Conservation (phyloP, 257 asterid species). For the Agastache rugosa region DNA sequence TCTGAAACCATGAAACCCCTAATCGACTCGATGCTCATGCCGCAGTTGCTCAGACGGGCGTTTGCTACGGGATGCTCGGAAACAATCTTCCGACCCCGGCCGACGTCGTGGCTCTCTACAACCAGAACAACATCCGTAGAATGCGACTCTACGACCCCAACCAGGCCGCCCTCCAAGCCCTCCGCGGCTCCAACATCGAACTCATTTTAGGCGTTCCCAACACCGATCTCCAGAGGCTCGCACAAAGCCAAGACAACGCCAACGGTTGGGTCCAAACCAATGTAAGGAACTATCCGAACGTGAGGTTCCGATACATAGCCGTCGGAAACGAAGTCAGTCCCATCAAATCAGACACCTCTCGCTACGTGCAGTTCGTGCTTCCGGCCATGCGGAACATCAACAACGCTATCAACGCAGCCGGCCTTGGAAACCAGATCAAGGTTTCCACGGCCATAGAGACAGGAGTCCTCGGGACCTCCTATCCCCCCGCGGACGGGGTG, state of each 20-base stretch:
- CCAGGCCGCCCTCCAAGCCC: conserved; percentile 44
- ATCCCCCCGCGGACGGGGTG: conserved; percentile 42
- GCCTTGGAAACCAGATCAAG: conserved; percentile 30
- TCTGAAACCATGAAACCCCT: no score
- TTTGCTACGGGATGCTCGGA: conserved; percentile 47
- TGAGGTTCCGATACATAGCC: conserved; percentile 51
- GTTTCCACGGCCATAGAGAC: conserved; percentile 41
- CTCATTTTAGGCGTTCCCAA: conserved; percentile 52
- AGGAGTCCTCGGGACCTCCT: conserved; percentile 31
- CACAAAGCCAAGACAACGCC: conserved; percentile 60
- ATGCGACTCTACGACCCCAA: conserved; percentile 55
- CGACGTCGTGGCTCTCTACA: conserved; percentile 43
- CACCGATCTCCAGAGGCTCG: conserved; percentile 44
- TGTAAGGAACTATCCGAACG: conserved; percentile 48
- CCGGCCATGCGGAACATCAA: conserved; percentile 39
- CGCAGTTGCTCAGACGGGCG: conserved; percentile 54
- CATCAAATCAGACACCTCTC: not conserved
- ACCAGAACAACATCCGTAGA: conserved; percentile 42
- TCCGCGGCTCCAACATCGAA: conserved; percentile 43
- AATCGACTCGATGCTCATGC: no score
- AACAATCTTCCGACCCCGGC: conserved; percentile 41
- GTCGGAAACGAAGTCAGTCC: conserved; percentile 69
- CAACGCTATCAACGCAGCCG: conserved; percentile 36
- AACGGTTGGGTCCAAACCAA: conserved; percentile 62
- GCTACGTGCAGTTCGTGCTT: conserved; percentile 32